Conservation (phyloP, 176 grass and related monocot species). For the Aegilops speltoides region DNA sequence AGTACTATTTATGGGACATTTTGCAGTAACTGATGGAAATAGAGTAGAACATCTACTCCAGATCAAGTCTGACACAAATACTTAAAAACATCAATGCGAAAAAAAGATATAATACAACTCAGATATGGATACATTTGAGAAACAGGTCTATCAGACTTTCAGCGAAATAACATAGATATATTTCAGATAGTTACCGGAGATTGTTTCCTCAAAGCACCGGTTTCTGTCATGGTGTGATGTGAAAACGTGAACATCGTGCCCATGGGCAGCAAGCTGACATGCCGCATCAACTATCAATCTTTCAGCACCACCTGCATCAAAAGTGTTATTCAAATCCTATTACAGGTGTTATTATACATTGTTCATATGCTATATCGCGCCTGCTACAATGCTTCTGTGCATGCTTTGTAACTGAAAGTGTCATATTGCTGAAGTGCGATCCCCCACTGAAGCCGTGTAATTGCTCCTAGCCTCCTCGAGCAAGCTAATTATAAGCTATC, state of each 20-base stretch:
- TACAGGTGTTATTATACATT: neutral
- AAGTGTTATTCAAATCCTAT: neutral
- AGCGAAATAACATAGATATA: neutral
- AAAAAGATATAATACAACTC: neutral
- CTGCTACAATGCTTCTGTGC: neutral
- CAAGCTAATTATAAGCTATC: neutral
- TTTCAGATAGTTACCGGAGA: slow-evolving; percentile 56
- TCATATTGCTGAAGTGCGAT: neutral
- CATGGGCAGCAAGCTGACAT: slow-evolving; percentile 75
- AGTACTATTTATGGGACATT: neutral
- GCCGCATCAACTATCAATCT: slow-evolving; percentile 90
- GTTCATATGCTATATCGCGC: neutral
- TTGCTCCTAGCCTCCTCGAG: neutral
- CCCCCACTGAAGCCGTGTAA: neutral
- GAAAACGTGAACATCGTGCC: slow-evolving; percentile 83
- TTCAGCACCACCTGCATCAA: slow-evolving; percentile 77
- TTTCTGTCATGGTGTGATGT: slow-evolving; percentile 95
- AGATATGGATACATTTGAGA: neutral
- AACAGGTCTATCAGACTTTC: neutral
- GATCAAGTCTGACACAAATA: neutral
- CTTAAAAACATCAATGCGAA: neutral
- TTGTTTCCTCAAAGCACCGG: slow-evolving; percentile 88
- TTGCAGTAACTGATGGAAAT: neutral
- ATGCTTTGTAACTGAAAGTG: neutral
- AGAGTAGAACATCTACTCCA: neutral